A percentile compares a stretch with the other conserved stretches of the same genome.
phyloP scores from a whole-genome alignment of 257 asterid genomes.

The Ehretia macrophylla region DNA sequence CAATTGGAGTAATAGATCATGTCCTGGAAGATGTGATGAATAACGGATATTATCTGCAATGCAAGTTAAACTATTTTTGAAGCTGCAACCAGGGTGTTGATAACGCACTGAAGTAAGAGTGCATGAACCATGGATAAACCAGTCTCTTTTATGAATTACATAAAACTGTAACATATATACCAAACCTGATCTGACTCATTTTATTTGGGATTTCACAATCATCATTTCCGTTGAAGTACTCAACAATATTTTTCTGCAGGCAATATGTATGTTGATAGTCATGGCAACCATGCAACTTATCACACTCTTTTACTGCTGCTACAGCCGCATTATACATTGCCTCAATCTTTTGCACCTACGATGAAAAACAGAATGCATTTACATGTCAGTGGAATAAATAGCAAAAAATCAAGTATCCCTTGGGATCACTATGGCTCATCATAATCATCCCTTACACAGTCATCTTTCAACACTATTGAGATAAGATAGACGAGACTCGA shows the following conservation, averaged over 20 bases:
- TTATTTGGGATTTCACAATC: constrained; percentile 37
- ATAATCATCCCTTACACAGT: no score
- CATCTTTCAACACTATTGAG: no score
- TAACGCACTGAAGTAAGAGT: no score
- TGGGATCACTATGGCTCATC: no score
- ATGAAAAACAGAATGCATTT: constrained; percentile 13
- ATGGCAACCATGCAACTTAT: constrained; percentile 54
- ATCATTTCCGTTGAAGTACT: constrained; percentile 57
- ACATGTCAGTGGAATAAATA: constrained; percentile 1
- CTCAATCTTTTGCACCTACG: constrained; percentile 71
- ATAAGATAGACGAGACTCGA: no score
- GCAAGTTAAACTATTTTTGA: neutral
- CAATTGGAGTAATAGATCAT: neutral
- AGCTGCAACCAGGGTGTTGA: neutral
- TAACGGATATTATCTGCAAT: neutral
- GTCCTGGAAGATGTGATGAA: no score
- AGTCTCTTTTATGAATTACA: no score
- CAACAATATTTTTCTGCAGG: constrained; percentile 58
- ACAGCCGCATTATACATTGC: constrained; percentile 59
- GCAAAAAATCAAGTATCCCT: neutral
- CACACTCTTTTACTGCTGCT: constrained; percentile 61
- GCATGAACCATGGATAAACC: no score
- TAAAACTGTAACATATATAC: neutral
- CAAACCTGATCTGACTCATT: constrained; percentile 62
- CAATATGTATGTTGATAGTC: constrained; percentile 65